Base-by-base conservation (phyloP, 2,329 filamentous ascomycete species). In the Diaporthe australafricana region DNA sequence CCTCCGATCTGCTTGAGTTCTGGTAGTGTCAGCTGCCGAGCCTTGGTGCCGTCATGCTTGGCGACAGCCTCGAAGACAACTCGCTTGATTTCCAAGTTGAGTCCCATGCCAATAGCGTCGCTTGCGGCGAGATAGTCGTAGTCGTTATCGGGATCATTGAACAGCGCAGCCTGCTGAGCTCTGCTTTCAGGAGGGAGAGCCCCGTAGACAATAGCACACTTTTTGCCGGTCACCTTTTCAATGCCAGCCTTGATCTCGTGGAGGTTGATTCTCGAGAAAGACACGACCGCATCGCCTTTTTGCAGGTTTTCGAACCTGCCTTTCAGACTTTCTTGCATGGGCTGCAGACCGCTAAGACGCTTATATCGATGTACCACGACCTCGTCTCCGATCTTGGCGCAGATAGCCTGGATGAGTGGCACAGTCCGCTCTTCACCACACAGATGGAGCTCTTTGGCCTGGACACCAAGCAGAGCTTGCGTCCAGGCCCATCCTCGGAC, bases 1-100 rank as follows among this genome's bases (percentile, higher is more conserved):
- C 96, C 96, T 63, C 91, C 96, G 78, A 99, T 99, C 79, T 99
- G 96, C 81, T 98, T 98, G 77, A 98, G 87, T 75, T 98, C 94
- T 0, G 95, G 92, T 3, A 93, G 86, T 0, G 87, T 84, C 30
- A 99, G 85, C 5, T 86, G 82, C 20, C 89, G 85, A 38, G 87
- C 86, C 6, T 84, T 82, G 1, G 76, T 78, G 1, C 92, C 92
- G 74, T 95, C 88, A 75, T 88, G 92, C 80, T 98, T 99, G 72
- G 86, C 84, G 2, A 91, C 87, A 0, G 92, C 87, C 78, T 98
- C 94, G 75, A 99, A 96, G 68, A 99, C 89, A 73, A 99, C 89
- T 32, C 97, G 93, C 79, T 95, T 96, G 80, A 98, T 94, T 82
- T 91, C 95, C 80, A 99, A 83, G 78, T 99, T 99, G 27, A 99